Conservation (phyloP, 1,284 basidiomycete genomes). For the Irpex sp. region DNA sequence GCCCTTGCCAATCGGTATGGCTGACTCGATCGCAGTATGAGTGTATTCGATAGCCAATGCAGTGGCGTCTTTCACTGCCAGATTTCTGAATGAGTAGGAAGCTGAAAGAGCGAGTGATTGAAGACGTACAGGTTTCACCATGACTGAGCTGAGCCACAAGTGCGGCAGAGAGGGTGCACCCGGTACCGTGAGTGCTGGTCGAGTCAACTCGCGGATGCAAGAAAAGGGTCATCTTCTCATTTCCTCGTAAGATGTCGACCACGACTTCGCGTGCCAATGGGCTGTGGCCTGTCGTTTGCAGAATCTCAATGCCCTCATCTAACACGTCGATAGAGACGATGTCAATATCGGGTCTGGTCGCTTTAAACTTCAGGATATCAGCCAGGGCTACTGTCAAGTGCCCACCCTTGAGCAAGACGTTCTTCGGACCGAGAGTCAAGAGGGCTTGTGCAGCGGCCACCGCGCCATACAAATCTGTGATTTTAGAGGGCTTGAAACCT, state of each 20-base stretch:
- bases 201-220: conserved; percentile 67
- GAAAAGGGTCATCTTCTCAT: conserved; percentile 46
- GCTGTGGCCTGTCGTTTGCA: conserved; percentile 32
- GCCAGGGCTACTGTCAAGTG: conserved; percentile 53
- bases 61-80: conserved; percentile 60
- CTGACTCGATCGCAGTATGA: conserved; percentile 73
- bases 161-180: conserved; percentile 88
- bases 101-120: background rate
- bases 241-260: conserved; percentile 70
- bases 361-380: conserved; percentile 39
- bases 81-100: background rate
- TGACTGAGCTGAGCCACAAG: conserved; percentile 67
- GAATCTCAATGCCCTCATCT: conserved; percentile 60
- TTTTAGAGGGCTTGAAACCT: conserved; percentile 25
- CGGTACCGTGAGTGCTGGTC: conserved; percentile 87
- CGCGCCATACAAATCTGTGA: conserved; percentile 62
- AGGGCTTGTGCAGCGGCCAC: conserved; percentile 63
- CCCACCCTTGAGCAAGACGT: conserved; percentile 87
- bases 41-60: conserved; percentile 68
- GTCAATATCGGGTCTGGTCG: conserved; percentile 27
- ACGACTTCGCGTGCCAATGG: conserved; percentile 40
- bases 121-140: conserved; percentile 44
- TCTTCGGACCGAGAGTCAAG: conserved; percentile 44
- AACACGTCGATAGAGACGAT: conserved; percentile 41
- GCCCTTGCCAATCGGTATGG: conserved; percentile 72